Percentiles rank a stretch among this genome's conserved stretches.
Conservation (phyloP, 192 early-diverging fungal species). For the Funneliformis mosseae region DNA sequence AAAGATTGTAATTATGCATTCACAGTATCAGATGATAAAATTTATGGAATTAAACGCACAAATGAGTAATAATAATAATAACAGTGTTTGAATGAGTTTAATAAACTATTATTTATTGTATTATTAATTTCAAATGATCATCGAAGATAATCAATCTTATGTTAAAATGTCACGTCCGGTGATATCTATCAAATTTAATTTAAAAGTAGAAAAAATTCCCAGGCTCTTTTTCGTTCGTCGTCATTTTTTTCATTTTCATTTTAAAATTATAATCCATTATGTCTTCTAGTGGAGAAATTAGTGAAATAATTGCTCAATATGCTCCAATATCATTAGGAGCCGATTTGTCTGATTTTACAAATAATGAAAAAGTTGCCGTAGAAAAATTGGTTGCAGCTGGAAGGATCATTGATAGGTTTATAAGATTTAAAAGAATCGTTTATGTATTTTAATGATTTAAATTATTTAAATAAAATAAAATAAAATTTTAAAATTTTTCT, state of each 20-base stretch:
- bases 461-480: background rate
- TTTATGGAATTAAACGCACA: constrained; percentile 19
- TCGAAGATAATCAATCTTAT: no score
- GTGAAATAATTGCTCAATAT: background rate
- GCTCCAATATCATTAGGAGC: background rate
- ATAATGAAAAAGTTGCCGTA: background rate
- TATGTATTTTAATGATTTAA: background rate
- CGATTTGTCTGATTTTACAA: background rate
- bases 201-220: no score
- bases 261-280: background rate
- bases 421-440: background rate
- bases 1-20: constrained; percentile 25
- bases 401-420: background rate
- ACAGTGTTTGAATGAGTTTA: no score
- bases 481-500: background rate
- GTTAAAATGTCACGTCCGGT: no score
- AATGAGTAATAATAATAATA: background rate
- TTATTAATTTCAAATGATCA: no score
- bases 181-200: no score
- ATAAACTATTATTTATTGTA: no score
- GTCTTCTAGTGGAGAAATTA: background rate
- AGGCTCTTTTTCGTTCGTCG: no score
- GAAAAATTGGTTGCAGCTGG: background rate
- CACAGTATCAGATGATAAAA: constrained; percentile 15
- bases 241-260: no score